Evolutionary conservation across 192 early-diverging fungal genomes (phyloP).

Genomic region (Rhizophagus prolifer): DNA sequence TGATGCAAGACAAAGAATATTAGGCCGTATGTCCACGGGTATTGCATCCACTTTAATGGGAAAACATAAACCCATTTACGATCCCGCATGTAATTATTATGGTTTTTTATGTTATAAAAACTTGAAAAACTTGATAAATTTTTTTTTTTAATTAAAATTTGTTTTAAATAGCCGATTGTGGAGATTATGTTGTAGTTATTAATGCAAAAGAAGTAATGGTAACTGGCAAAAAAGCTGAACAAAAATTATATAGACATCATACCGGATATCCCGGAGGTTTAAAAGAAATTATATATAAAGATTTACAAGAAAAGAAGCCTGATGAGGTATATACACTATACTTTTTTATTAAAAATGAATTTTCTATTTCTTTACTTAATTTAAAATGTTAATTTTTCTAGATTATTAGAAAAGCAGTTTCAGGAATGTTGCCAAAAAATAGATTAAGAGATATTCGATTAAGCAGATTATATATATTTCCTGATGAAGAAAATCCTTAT

Average conservation of each 20-base stretch:
- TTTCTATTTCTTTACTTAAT: neutral
- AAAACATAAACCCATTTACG: constrained; percentile 93
- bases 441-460: constrained; percentile 76
- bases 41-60: constrained; percentile 91
- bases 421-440: constrained; percentile 96
- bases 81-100: constrained; percentile 70
- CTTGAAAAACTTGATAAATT: too few species aligned
- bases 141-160: neutral
- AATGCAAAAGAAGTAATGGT: constrained; percentile 81
- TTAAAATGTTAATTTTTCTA: neutral
- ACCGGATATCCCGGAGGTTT: constrained; percentile 84
- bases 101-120: too few species aligned
- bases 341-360: constrained; percentile 1
- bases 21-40: constrained; percentile 83
- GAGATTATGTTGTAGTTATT: constrained; percentile 95
- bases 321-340: constrained; percentile 55
- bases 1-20: constrained; percentile 79
- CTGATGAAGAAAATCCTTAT: constrained; percentile 85
- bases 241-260: constrained; percentile 89
- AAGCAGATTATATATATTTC: constrained; percentile 77
- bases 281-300: constrained; percentile 74
- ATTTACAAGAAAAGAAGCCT: constrained; percentile 74
- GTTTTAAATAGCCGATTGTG: constrained; percentile 71
- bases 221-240: constrained; percentile 79
- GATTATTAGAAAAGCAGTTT: constrained; percentile 86